A percentile compares a stretch with the other conserved stretches of the same genome.
phyloP scores from a whole-genome alignment of 306 rosid species.

The Sindora glabra region DNA sequence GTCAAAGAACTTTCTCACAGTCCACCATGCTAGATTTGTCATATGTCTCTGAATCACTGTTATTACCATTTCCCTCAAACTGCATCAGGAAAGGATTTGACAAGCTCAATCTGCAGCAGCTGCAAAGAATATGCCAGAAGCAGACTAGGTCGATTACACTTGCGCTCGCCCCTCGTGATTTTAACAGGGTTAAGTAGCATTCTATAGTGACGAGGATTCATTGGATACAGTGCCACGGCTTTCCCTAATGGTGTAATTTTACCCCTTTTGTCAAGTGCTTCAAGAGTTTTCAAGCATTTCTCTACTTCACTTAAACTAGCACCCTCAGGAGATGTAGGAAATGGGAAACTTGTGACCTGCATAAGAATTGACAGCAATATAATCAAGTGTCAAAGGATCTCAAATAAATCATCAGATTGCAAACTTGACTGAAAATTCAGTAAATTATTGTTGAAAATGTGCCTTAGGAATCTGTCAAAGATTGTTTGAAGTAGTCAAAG shows the following conservation, averaged over 20 bases:
- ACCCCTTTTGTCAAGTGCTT: constrained; percentile 67
- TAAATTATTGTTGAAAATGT: not conserved
- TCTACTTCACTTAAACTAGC: constrained; percentile 63
- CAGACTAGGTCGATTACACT: constrained; percentile 41
- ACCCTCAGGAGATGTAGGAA: constrained; percentile 81
- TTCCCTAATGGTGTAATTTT: constrained; percentile 63
- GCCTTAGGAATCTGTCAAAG: not conserved
- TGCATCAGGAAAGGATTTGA: constrained; percentile 65
- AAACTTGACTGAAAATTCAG: not conserved
- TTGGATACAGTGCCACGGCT: constrained; percentile 80
- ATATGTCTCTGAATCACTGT: constrained; percentile 28
- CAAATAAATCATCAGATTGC: not conserved
- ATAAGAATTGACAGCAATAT: not conserved
- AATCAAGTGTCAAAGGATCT: not conserved
- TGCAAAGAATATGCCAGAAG: constrained; percentile 73
- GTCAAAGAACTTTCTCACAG: constrained; percentile 22
- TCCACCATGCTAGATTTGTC: constrained; percentile 20
- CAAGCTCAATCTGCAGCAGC: constrained; percentile 81
- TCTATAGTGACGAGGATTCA: constrained; percentile 96
- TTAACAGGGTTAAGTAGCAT: constrained; percentile 74
- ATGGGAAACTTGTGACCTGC: constrained; percentile 78
- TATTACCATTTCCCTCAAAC: constrained; percentile 49
- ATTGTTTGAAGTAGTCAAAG: not conserved
- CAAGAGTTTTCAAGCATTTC: constrained; percentile 76
- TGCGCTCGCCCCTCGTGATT: constrained; percentile 38